Evolutionary conservation across 306 rosid genomes (phyloP), one percentile per base, ranked within the genome.

Genomic region (Malus orientalis): DNA sequence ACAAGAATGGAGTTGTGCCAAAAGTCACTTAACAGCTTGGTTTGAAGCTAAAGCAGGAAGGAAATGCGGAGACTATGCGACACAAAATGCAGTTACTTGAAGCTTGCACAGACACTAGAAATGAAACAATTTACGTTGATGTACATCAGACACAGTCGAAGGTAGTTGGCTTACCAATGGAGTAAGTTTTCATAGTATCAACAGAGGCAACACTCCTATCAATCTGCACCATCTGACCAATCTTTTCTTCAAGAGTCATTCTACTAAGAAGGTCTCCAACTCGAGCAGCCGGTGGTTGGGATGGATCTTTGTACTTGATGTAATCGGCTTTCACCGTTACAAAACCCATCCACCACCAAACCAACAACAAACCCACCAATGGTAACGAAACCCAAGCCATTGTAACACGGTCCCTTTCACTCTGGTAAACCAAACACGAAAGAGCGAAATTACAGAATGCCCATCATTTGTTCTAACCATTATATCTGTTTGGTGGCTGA

Each of bases 191-290:
- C 97, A 95, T 86, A 67, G 89, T 86, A 70, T 80, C 85, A 8
- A 59, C 84, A 85, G 78, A 81, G 78, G 99, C 97, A 76, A 92
- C 97, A 75, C 93, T 90, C 71, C 97, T 81, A 75, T 95, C 99
- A 83, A 95, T 95, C 82, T 95, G 99, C 72, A 81, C 80, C 99
- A 95, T 95, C 86, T 95, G 99, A 83, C 99, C 99, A 81, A 95
- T 92, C 78, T 95, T 95, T 88, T 95, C 99, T 73, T 90, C 91
- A 11, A 95, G 77, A 58, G 90, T 95, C 99, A 95, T 95, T 79
- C 93, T 78, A 74, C 74, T 45, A 74, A 92, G 76, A 81, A 95
- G 89, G 80, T 95, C 99, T 78, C 60, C 82, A 69, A 90, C 89
- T 64, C 99, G 93, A 84, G 76, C 81, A 1, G 76, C 87, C 68